Conservation (phyloP, 805 yeast species). For the Saccharomycopsis amapae region DNA sequence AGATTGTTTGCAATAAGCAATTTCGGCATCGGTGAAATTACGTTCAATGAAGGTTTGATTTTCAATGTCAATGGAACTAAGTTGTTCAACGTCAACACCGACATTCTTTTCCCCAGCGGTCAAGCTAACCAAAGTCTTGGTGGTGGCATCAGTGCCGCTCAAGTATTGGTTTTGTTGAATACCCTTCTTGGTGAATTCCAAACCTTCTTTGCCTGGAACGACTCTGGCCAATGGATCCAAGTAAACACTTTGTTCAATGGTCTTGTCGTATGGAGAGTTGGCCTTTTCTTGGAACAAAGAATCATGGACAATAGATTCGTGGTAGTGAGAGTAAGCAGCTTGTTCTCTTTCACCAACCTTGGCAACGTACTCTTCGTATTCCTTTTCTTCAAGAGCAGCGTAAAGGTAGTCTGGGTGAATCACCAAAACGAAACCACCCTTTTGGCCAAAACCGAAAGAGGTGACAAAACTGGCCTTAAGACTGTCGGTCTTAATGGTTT, state of each 20-base stretch:
- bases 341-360: slow-evolving; percentile 79
- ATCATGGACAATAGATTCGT: slow-evolving; percentile 87
- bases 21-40: slow-evolving; percentile 81
- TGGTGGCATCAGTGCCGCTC: slow-evolving; percentile 12
- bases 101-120: slow-evolving; percentile 45
- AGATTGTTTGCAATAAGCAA: slow-evolving; percentile 65
- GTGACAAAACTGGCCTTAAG: slow-evolving; percentile 95
- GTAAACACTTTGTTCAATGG: slow-evolving; percentile 83
- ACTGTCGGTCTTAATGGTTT: slow-evolving; percentile 91
- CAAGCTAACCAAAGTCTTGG: slow-evolving; percentile 25
- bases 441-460: slow-evolving; percentile 98
- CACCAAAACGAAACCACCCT: slow-evolving; percentile 94
- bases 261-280: slow-evolving; percentile 86
- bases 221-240: slow-evolving; percentile 92
- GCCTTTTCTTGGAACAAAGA: slow-evolving; percentile 89
- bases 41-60: slow-evolving; percentile 88
- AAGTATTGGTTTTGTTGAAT: slow-evolving; percentile 37
- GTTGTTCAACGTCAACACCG: slow-evolving; percentile 95
- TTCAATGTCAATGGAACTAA: slow-evolving; percentile 72
- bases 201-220: slow-evolving; percentile 32
- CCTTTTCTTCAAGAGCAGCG: slow-evolving; percentile 66
- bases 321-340: slow-evolving; percentile 90
- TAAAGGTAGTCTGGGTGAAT: slow-evolving; percentile 90
- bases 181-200: slow-evolving; percentile 41
- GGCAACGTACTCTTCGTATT: slow-evolving; percentile 62